These are phyloP conservation scores for Solanum aculeatissimum DNA, from an alignment of 305 asterid genomes.

Conservation along the genomic window DNA sequence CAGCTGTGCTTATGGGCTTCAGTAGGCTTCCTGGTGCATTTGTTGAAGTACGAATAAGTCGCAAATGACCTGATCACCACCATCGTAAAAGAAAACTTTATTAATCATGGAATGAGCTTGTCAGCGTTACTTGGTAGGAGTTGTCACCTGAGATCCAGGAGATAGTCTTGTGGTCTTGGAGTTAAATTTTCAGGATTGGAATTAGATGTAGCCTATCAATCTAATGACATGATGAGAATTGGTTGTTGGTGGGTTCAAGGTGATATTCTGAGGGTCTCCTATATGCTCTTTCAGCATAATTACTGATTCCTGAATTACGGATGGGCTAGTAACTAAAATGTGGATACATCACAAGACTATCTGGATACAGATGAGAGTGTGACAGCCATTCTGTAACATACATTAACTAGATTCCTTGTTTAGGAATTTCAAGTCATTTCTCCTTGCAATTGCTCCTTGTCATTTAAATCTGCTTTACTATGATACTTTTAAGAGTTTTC, in stretches of 20 bases:
- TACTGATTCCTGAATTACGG: not conserved
- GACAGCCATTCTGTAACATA: not conserved
- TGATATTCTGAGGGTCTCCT: not conserved
- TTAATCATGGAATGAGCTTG: not conserved
- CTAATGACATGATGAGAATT: not conserved
- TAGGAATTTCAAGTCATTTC: not conserved
- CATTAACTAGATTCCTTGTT: not conserved
- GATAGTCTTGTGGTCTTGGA: not conserved
- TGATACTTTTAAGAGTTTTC: not conserved
- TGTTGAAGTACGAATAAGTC: not conserved
- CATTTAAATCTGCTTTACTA: not conserved
- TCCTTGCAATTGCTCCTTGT: not conserved
- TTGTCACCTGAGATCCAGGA: not conserved
- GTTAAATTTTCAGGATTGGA: not conserved
- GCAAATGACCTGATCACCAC: not conserved
- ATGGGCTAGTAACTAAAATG: not conserved
- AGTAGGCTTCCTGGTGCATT: not conserved
- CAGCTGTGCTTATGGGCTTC: not conserved
- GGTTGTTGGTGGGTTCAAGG: not conserved
- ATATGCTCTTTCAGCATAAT: not conserved
- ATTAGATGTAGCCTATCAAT: not conserved
- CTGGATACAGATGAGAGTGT: not conserved
- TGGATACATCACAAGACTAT: not conserved
- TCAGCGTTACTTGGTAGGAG: not conserved
- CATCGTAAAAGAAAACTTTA: not conserved